Evolutionary conservation across 129 eudicot genomes (phyloP), one percentile per base, ranked within the genome.

Genomic region (Artemisia annua): DNA sequence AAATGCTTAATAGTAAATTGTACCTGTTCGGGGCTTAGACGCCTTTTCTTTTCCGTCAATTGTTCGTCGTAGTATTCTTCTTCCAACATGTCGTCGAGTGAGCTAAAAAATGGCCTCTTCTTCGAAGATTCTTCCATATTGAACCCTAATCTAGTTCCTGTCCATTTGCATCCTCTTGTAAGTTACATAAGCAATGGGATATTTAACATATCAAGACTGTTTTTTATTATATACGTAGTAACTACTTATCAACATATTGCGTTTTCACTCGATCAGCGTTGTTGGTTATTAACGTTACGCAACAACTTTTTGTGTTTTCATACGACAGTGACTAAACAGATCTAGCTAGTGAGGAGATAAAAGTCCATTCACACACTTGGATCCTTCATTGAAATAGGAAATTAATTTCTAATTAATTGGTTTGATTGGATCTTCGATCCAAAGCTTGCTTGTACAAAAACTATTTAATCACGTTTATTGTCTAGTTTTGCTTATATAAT

Each of bases 11-110:
- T 22, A 49, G 43, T 28, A 12, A 32, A 72, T 49, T 68, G 19
- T 48, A 91, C 97, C 95, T 91, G 97, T 71, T 91, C 97, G 4
- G 97, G 81, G 59, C 88, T 79, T 72, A 91, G 91, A 22, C 97
- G 97, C 26, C 97, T 86, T 74, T 91, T 91, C 88, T 91, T 91
- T 35, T 88, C 97, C 84, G 92, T 89, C 81, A 56, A 53, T 83
- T 85, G 97, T 74, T 91, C 97, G 64, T 91, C 97, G 86, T 85
- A 91, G 80, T 87, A 87, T 66, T 91, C 97, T 11, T 91, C 97
- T 66, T 91, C 97, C 19, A 81, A 80, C 77, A 85, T 71, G 39
- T 91, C 97, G 24, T 91, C 97, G 55, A 85, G 71, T 20, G 95
- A 82, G 81, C 86, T 87, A 75, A 91, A 84, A 78, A 91, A 87